Evolutionary conservation across 208 protist species (phyloP).

Genomic region (Strigomonas culicis): DNA sequence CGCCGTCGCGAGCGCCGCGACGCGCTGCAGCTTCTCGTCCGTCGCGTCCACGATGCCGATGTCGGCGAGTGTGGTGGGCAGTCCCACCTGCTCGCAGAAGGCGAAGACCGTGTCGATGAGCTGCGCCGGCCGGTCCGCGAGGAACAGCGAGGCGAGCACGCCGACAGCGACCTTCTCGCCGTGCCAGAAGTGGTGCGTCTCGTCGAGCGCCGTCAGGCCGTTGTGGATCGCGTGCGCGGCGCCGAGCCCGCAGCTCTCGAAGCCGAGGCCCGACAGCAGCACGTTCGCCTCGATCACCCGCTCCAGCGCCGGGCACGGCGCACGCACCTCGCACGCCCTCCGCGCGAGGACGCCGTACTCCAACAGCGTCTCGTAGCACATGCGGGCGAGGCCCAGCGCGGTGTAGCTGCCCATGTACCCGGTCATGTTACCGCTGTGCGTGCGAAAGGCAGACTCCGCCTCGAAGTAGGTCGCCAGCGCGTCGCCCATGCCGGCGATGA

Average conservation of each 20-base stretch:
- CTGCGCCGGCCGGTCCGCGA: conserved; percentile 15
- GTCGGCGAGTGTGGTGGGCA: conserved; percentile 28
- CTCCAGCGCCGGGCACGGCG: conserved; percentile 25
- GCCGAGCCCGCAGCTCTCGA: conserved; percentile 21
- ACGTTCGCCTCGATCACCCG: conserved; percentile 34
- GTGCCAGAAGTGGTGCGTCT: conserved; percentile 22
- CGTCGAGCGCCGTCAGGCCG: conserved; percentile 18
- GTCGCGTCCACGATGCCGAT: conserved; percentile 14
- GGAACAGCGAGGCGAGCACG: conserved; percentile 16
- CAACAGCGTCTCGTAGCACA: conserved; percentile 27
- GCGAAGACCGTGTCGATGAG: conserved; percentile 21
- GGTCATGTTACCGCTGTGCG: conserved; percentile 20
- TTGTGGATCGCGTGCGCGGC: conserved; percentile 34
- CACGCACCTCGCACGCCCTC: conserved; percentile 22
- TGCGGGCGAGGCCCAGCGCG: conserved; percentile 21
- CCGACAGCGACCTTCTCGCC: conserved; percentile 32
- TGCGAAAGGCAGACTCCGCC: conserved; percentile 17
- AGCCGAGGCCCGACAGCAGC: conserved; percentile 26
- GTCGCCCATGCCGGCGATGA: conserved; percentile 32
- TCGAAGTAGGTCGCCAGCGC: conserved; percentile 31
- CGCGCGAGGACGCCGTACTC: conserved; percentile 27
- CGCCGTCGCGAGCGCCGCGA: conserved; percentile 13
- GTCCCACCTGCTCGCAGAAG: conserved; percentile 26
- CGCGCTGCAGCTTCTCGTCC: conserved; percentile 16
- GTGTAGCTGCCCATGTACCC: conserved; percentile 26